Evolutionary conservation across 2,329 filamentous ascomycete species (phyloP), one percentile per base, ranked within the genome.

Genomic region (Beauveria pseudobassiana): DNA sequence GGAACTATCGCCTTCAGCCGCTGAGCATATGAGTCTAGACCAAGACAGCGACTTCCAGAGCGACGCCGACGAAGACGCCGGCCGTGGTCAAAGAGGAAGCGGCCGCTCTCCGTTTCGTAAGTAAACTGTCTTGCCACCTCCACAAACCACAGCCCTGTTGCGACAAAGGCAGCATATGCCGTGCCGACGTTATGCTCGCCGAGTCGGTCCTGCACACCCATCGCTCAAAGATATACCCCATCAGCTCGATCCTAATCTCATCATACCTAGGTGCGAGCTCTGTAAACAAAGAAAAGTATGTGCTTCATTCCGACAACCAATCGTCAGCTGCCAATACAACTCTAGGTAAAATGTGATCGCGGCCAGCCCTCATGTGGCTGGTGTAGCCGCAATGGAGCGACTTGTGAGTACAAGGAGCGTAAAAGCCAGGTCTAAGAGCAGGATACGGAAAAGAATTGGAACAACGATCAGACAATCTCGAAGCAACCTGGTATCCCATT

Each of bases 261-360:
- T 63, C 12, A 65, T 72, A 52, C 69, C 70, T 73, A 88, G 86
- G 69, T 88, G 90, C 70, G 90, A 93, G 75, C 80, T 89, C 57
- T 91, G 89, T 78, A 92, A 93, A 75, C 86, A 89, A 73, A 80
- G 90, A 77, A 93, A 93, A 80, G 89, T 91, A 75, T 61, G 42
- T 24, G 24, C 9, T 16, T 38, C 42, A 16, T 12, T 14, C n/a
- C 20, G 6, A 42, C 8, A 45, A 7, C 18, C 48, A 34, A 54
- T 43, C 18, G 62, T 68, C 59, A 69, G 63, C 26, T 10, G 45
- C 60, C 57, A 57, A 62, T 57, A 16, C 14, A 9, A n/a, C 2
- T 20, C 26, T 67, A 87, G 85, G 86, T 88, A 30, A 89, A 89
- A 80, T 90, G 88, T 73, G 89, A 93, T 74, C 84, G 90, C 42